phyloP scores from a whole-genome alignment of 495 filamentous ascomycete genomes.

The Trichoderma reesei region DNA sequence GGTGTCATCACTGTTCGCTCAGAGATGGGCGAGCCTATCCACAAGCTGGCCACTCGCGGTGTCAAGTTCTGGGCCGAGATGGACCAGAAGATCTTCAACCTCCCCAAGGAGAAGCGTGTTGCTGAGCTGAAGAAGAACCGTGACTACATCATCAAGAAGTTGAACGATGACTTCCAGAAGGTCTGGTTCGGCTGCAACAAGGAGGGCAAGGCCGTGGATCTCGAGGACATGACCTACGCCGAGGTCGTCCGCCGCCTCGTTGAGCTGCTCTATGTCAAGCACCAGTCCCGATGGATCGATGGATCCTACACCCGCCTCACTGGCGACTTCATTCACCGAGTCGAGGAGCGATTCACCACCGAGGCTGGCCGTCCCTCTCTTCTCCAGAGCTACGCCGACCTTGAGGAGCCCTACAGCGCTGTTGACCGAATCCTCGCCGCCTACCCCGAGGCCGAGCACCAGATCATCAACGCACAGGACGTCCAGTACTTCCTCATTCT shows the following conservation, averaged over 20 bases:
- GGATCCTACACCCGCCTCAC: conserved; percentile 69
- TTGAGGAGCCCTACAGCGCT: conserved; percentile 69
- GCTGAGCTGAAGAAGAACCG: conserved; percentile 86
- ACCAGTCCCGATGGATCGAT: conserved; percentile 92
- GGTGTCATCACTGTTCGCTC: conserved; percentile 95
- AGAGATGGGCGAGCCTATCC: conserved; percentile 98
- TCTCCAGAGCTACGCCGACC: conserved; percentile 76
- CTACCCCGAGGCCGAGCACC: conserved; percentile 76
- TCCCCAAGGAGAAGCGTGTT: conserved; percentile 89
- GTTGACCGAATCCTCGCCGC: conserved; percentile 68
- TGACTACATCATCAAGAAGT: conserved; percentile 92
- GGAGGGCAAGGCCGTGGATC: conserved; percentile 72
- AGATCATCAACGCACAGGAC: conserved; percentile 95
- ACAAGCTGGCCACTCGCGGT: conserved; percentile 93
- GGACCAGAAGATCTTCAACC: conserved; percentile 93
- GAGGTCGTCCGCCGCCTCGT: conserved; percentile 93
- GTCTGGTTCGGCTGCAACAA: conserved; percentile 95
- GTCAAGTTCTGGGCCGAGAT: conserved; percentile 96
- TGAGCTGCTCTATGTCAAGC: conserved; percentile 90
- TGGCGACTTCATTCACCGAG: conserved; percentile 87
- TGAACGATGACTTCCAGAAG: conserved; percentile 97
- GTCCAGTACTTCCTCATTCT: conserved; percentile 90
- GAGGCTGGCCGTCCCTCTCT: conserved; percentile 58
- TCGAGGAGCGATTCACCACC: conserved; percentile 85
- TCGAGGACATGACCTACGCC: conserved; percentile 96